phyloP scores from a whole-genome alignment of 1,284 basidiomycete species.

The Leccinum pachyderme region DNA sequence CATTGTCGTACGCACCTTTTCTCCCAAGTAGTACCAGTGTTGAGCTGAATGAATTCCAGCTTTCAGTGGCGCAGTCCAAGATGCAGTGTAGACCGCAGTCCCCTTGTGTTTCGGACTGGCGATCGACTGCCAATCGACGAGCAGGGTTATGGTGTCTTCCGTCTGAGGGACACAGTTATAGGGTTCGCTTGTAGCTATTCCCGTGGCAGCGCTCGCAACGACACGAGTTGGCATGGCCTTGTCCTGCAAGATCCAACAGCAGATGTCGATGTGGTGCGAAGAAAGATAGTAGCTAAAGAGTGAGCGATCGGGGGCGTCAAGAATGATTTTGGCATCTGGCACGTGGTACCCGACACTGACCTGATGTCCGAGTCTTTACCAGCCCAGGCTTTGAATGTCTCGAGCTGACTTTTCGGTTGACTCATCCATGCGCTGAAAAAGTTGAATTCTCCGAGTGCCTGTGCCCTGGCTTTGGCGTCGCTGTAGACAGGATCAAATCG shows the following conservation, averaged over 20 bases:
- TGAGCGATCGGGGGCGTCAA: neutral
- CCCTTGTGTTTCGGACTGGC: slow-evolving; percentile 69
- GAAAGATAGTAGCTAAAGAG: slow-evolving; percentile 83
- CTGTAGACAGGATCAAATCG: slow-evolving; percentile 92
- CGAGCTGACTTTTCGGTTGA: slow-evolving; percentile 91
- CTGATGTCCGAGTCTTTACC: slow-evolving; percentile 91
- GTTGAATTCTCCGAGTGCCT: slow-evolving; percentile 85
- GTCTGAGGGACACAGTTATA: slow-evolving; percentile 83
- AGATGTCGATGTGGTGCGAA: slow-evolving; percentile 90
- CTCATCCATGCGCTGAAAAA: slow-evolving; percentile 93
- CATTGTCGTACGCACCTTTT: slow-evolving; percentile 56
- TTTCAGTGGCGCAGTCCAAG: slow-evolving; percentile 82
- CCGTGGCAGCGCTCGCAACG: slow-evolving; percentile 83
- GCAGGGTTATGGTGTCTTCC: slow-evolving; percentile 91
- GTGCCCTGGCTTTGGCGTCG: slow-evolving; percentile 79
- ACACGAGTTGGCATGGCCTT: slow-evolving; percentile 79
- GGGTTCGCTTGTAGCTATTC: slow-evolving; percentile 84
- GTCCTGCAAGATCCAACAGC: slow-evolving; percentile 88
- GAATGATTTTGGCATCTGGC: neutral
- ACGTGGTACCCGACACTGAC: slow-evolving; percentile 30
- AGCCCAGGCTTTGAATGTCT: slow-evolving; percentile 93
- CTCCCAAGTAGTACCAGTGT: slow-evolving; percentile 93
- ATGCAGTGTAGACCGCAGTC: slow-evolving; percentile 88
- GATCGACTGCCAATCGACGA: slow-evolving; percentile 89
- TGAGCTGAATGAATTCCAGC: slow-evolving; percentile 83